These are phyloP conservation scores for Fonsecaea pedrosoi DNA, from an alignment of 2,329 filamentous ascomycete species.

Conservation along the genomic window DNA sequence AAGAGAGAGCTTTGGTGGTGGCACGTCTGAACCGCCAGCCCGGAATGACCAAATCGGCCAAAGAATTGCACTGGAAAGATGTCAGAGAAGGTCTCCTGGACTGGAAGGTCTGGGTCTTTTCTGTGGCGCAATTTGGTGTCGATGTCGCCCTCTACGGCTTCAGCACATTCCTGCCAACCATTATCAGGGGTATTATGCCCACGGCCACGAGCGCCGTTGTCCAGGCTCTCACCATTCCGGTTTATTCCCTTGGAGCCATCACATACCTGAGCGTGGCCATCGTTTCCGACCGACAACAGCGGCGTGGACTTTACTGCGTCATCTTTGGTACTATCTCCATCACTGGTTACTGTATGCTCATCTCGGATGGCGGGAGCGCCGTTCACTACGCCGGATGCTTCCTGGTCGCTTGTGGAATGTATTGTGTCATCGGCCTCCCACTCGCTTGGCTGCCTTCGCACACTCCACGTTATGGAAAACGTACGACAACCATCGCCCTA, in stretches of 20 bases:
- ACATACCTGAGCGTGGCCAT: slow-evolving; percentile 71
- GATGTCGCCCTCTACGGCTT: slow-evolving; percentile 81
- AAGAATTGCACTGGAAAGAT: slow-evolving; percentile 65
- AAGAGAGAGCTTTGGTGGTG: slow-evolving; percentile 61
- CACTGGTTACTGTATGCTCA: slow-evolving; percentile 71
- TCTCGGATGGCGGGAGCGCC: slow-evolving; percentile 64
- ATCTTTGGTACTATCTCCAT: slow-evolving; percentile 68
- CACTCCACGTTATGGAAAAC: slow-evolving; percentile 75
- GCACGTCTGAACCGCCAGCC: slow-evolving; percentile 57
- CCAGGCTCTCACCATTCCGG: slow-evolving; percentile 73
- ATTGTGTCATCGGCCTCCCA: slow-evolving; percentile 63
- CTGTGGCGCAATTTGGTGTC: slow-evolving; percentile 66
- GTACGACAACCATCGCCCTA: slow-evolving; percentile 71
- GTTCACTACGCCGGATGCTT: slow-evolving; percentile 79
- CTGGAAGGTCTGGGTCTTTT: slow-evolving; percentile 70
- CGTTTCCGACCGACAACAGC: slow-evolving; percentile 71
- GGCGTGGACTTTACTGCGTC: slow-evolving; percentile 68
- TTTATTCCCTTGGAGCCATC: slow-evolving; percentile 74
- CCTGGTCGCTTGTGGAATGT: slow-evolving; percentile 73
- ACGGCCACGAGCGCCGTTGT: too few species aligned
- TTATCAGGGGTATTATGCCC: slow-evolving; percentile 64
- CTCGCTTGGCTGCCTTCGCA: slow-evolving; percentile 66
- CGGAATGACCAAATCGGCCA: slow-evolving; percentile 54
- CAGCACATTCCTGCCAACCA: slow-evolving; percentile 76
- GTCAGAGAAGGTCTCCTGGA: slow-evolving; percentile 71